phyloP scores from a whole-genome alignment of 768 basidiomycete genomes.

The Kwoniella bestiolae region DNA sequence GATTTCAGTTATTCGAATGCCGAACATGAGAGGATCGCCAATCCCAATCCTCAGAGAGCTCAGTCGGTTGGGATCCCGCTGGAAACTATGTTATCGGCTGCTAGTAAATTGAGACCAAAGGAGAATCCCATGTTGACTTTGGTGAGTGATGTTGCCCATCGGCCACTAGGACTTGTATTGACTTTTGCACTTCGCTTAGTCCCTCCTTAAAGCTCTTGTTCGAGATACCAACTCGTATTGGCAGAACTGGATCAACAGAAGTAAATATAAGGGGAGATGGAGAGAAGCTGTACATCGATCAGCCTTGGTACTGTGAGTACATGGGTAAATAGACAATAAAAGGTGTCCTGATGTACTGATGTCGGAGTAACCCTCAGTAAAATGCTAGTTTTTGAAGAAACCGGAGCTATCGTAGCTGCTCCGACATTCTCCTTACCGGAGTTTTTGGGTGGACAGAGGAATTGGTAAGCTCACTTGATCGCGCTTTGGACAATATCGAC shows the following conservation, averaged over 20 bases:
- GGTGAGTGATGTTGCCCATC: constrained; percentile 53
- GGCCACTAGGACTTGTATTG: background rate
- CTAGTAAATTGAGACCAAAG: constrained; percentile 61
- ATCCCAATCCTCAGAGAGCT: constrained; percentile 60
- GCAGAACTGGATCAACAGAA: constrained; percentile 85
- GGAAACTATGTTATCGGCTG: constrained; percentile 62
- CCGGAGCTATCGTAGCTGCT: constrained; percentile 89
- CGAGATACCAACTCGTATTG: constrained; percentile 80
- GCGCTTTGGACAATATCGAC: background rate
- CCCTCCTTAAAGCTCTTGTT: constrained; percentile 35
- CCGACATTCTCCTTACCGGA: constrained; percentile 95
- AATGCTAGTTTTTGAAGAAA: constrained; percentile 89
- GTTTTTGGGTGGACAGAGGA: constrained; percentile 83
- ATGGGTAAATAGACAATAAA: no score
- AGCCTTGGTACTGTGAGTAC: constrained; percentile 74
- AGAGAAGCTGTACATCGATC: constrained; percentile 91
- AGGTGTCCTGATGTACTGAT: no score
- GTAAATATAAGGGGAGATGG: constrained; percentile 91
- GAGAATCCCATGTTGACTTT: constrained; percentile 77
- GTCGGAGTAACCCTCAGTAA: no score
- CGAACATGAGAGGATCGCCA: constrained; percentile 52
- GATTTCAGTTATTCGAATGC: constrained; percentile 47
- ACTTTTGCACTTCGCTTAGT: constrained; percentile 2
- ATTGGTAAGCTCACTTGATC: constrained; percentile 66
- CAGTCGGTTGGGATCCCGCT: constrained; percentile 61